Base-by-base conservation (phyloP, 2,329 filamentous ascomycete genomes). In the Blastomyces silverae region DNA sequence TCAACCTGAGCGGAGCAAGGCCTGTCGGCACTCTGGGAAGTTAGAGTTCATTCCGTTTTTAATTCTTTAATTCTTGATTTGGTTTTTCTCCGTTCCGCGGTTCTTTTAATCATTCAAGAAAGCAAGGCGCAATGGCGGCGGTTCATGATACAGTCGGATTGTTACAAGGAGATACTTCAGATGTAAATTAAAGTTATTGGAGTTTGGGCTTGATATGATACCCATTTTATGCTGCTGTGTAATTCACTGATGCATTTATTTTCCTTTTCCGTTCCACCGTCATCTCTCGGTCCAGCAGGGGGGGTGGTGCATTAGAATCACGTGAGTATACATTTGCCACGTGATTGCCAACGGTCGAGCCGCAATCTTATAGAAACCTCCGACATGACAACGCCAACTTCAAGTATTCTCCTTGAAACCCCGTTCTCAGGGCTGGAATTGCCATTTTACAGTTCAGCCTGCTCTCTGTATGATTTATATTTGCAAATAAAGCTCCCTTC, bases 1-100 rank as follows among this genome's bases (percentile, higher is more conserved):
- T 88, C 4, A 84, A 84, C 71, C 71, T 88, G 65, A 80, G 78
- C 62, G 83, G 83, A 4, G 83, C 82, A 28, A 81, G 82, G 67
- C 79, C 83, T 11, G 80, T 79, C n/a, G 81, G 80, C 8, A 67
- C 71, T 5, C 72, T 61, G 22, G 56, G 56, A 52, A 60, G 56
- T 25, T 56, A 63, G 31, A 22, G 42, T 42, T 37, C 7, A 31
- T 25, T 20, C 39, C 10, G 37, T 39, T 42, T 34, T 44, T 52
- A 42, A 20, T 34, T n/a, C 22, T n/a, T 46, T 20, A n/a, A 22
- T 31, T 50, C 22, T 1, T 20, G 25, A 11, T 50, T n/a, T 10
- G 15, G n/a, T 1, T 31, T 46, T 46, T 31, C 39, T 46, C 42
- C n/a, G n/a, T n/a, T 2, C 31, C 44, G 8, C 22, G 37, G 5